These are phyloP conservation scores for Effrenium voratum DNA, from an alignment of 73 alveolate species.

Conservation along the genomic window DNA sequence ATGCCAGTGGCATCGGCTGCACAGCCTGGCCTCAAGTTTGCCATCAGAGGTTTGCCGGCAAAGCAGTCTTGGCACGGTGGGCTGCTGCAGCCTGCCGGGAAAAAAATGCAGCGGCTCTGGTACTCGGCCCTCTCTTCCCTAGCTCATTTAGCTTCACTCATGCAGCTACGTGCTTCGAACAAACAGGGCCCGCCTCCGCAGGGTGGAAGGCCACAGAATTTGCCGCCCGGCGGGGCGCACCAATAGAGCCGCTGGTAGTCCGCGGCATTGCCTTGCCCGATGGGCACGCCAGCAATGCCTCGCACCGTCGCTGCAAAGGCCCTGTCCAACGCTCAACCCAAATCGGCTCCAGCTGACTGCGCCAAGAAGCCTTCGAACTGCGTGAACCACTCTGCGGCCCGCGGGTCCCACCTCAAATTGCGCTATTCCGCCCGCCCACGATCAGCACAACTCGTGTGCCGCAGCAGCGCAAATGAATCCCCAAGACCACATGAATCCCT, in stretches of 20 bases:
- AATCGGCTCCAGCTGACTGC: neutral
- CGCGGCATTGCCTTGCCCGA: conserved; percentile 20
- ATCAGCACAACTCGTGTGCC: neutral
- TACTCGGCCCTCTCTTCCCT: neutral
- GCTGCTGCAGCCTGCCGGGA: conserved; percentile 69
- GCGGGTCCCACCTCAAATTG: conserved; percentile 12
- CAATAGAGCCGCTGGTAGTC: conserved; percentile 77
- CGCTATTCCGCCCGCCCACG: neutral
- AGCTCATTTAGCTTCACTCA: neutral
- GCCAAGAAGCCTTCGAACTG: conserved; percentile 33
- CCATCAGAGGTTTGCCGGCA: conserved; percentile 57
- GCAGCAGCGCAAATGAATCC: neutral
- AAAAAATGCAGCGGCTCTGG: neutral
- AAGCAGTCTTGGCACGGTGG: conserved; percentile 75
- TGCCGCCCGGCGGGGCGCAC: conserved; percentile 86
- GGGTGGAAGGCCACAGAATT: conserved; percentile 60
- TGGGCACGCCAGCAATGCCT: conserved; percentile 77
- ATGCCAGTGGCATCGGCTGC: conserved; percentile 27
- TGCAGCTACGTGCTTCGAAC: neutral
- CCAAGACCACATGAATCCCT: neutral
- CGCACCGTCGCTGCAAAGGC: neutral
- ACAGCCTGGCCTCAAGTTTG: conserved; percentile 50
- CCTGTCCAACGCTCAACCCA: neutral
- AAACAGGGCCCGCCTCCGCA: conserved; percentile 19
- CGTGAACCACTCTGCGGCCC: conserved; percentile 12